Percentiles rank a stretch among this genome's conserved stretches.
Conservation (phyloP, 306 rosid species). For the Senna siamea region DNA sequence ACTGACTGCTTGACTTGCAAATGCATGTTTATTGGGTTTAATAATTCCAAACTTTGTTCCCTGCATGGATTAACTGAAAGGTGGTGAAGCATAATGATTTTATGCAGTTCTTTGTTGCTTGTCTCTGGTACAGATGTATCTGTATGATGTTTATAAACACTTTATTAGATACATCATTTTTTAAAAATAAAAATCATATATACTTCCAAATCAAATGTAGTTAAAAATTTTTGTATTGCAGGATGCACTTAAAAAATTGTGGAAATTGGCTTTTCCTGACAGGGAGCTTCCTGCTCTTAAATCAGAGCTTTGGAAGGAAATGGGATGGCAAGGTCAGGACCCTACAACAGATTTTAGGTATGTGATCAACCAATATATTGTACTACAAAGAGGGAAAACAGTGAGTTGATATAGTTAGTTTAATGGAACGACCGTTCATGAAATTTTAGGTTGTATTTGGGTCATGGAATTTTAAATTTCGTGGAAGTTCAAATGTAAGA, state of each 20-base stretch:
- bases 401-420: conserved; percentile 25
- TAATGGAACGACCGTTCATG: conserved; percentile 26
- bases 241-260: conserved; percentile 80
- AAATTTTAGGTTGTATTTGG: conserved; percentile 3
- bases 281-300: conserved; percentile 83
- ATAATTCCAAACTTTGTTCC: background rate
- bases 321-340: conserved; percentile 99
- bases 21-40: conserved; percentile 19
- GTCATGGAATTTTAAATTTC: too few relatives aligned
- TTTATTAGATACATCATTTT: too few relatives aligned
- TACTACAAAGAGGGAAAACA: background rate
- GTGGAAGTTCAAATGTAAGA: too few relatives aligned
- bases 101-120: conserved; percentile 14
- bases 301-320: conserved; percentile 96
- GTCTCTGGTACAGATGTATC: conserved; percentile 10
- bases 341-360: conserved; percentile 99
- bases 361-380: conserved; percentile 30
- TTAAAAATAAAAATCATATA: background rate
- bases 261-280: conserved; percentile 90
- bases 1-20: conserved; percentile 14
- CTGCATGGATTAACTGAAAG: conserved; percentile 17
- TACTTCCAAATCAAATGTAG: conserved; percentile 9
- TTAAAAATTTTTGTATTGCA: conserved; percentile 41
- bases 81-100: conserved; percentile 13
- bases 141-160: background rate